Base-by-base conservation (phyloP, 2,329 filamentous ascomycete genomes). In the Knoxdaviesia proteae region DNA sequence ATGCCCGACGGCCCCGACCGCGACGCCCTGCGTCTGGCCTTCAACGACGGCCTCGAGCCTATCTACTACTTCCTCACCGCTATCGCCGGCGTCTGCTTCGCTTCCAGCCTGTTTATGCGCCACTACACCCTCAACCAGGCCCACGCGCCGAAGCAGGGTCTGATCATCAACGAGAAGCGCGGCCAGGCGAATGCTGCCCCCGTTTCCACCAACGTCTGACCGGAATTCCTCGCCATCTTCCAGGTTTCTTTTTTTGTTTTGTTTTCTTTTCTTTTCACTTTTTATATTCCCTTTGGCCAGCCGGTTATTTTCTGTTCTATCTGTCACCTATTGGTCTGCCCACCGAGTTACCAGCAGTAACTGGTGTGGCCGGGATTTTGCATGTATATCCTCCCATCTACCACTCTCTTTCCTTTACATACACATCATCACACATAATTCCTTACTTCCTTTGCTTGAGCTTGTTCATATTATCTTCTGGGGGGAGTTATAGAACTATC, bases 1-100 rank as follows among this genome's bases (percentile, higher is more conserved):
- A 70, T 77, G 61, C 58, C 63, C 6, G 43, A 46, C 2, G 48
- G 50, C 3, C 47, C 43, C 8, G 36, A 48, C 44, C 54, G 51
- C 36, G 45, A 46, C 7, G 44, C 49, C 3, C 51, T 61, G n/a
- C 43, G 58, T 1, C 40, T 50, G 7, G 59, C 57, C 0, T 61
- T 56, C 37, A 53, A 52, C 36, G 53, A 58, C 32, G 51, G 52
- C 11, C 46, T 62, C 40, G 49, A 47, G 40, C 52, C 49, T 4
- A 54, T 61, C 30, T 61, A 58, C 54, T 44, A 55, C 37, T 50
- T 50, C 8, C 44, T 61, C 33, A 47, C 56, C 7, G 51, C 53
- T 1, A 51, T 60, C 29, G 49, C 51, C 9, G 56, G 47, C 5
- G 37, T 52, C n/a, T 48, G 45, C 34, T 35, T 36, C 56, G 59